Conservation (phyloP, 495 filamentous ascomycete genomes). For the Monascus purpureus region DNA sequence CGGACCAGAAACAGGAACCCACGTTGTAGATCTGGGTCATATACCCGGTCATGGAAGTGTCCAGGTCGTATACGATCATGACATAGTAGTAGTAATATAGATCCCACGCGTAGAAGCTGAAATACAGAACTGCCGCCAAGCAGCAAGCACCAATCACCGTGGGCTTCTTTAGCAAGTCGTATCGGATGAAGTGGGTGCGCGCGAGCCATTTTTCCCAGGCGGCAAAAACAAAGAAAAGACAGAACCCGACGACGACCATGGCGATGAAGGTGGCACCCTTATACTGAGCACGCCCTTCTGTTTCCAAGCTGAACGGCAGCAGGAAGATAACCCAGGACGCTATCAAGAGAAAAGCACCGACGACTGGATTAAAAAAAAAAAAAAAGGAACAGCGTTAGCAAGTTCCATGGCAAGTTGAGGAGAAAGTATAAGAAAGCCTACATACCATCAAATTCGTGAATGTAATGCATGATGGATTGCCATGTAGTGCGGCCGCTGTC, state of each 20-base stretch:
- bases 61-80: constrained; percentile 54
- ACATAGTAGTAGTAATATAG: constrained; percentile 53
- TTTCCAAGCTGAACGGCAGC: constrained; percentile 44
- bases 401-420: no score
- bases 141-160: constrained; percentile 52
- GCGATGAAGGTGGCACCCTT: constrained; percentile 38
- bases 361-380: constrained; percentile 15
- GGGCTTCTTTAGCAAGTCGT: constrained; percentile 44
- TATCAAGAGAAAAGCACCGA: constrained; percentile 43
- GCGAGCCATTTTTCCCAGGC: constrained; percentile 45
- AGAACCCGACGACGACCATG: constrained; percentile 43
- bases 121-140: constrained; percentile 37
- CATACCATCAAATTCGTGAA: constrained; percentile 46
- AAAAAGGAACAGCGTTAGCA: no score
- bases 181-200: constrained; percentile 44
- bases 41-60: constrained; percentile 43
- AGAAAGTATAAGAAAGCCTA: no score
- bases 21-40: constrained; percentile 55
- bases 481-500: constrained; percentile 30
- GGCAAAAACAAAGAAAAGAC: constrained; percentile 41
- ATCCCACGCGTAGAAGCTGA: constrained; percentile 58
- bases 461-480: constrained; percentile 38
- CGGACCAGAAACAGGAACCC: constrained; percentile 48
- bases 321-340: constrained; percentile 48
- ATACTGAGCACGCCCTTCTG: constrained; percentile 32